These are phyloP conservation scores for Podaxis sp. DNA, from an alignment of 768 basidiomycete species.

Conservation along the genomic window DNA sequence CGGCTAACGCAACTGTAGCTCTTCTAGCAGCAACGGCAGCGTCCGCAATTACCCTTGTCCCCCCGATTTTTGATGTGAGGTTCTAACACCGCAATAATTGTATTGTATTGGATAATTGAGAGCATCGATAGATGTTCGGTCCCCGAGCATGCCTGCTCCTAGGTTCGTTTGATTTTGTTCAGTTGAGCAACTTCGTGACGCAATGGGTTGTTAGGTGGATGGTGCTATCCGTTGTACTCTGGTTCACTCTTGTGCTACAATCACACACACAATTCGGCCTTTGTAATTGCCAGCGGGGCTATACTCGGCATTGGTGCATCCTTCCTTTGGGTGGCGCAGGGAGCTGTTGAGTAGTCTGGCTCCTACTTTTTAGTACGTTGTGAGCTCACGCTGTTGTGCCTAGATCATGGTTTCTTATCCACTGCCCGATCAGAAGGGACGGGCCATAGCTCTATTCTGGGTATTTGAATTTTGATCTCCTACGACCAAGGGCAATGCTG, in stretches of 20 bases:
- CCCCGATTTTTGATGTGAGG: slow-evolving; percentile 29
- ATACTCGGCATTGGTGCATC: slow-evolving; percentile 29
- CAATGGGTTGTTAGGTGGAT: slow-evolving; percentile 20
- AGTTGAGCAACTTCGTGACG: background rate
- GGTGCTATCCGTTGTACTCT: slow-evolving; percentile 29
- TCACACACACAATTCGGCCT: slow-evolving; percentile 27
- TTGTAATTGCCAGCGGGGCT: slow-evolving; percentile 29
- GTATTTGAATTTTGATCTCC: slow-evolving; percentile 4
- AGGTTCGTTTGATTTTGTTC: slow-evolving; percentile 16
- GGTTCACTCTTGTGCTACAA: slow-evolving; percentile 29
- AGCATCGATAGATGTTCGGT: slow-evolving; percentile 24
- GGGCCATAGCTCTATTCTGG: slow-evolving; percentile 29
- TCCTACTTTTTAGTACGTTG: background rate
- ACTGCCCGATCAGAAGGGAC: slow-evolving; percentile 27
- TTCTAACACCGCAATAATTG: background rate
- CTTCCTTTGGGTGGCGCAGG: slow-evolving; percentile 30
- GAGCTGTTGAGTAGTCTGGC: slow-evolving; percentile 22
- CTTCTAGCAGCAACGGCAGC: slow-evolving; percentile 28
- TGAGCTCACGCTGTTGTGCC: background rate
- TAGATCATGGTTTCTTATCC: slow-evolving; percentile 32
- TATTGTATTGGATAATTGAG: background rate
- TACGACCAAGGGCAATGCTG: background rate
- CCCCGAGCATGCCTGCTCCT: slow-evolving; percentile 27
- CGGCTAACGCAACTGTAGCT: slow-evolving; percentile 30
- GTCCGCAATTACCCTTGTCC: slow-evolving; percentile 28